Evolutionary conservation across 331 rosid species (phyloP).

Genomic region (Pyrus hybrid): DNA sequence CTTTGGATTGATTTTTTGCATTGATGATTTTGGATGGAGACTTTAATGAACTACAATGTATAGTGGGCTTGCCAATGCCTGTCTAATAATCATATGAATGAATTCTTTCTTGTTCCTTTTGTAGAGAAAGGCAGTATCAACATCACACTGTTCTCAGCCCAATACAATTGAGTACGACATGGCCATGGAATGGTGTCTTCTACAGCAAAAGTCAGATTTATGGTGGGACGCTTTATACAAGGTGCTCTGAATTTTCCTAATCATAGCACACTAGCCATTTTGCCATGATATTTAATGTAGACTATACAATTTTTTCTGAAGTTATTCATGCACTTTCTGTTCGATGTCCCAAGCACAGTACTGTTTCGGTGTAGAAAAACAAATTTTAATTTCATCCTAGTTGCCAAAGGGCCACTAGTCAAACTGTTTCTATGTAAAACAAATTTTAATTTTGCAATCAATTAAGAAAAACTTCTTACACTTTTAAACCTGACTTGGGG

Average conservation of each 20-base stretch:
- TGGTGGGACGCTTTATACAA: slow-evolving; percentile 21
- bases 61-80: background rate
- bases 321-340: background rate
- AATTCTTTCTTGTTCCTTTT: background rate
- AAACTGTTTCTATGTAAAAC: background rate
- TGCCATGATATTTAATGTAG: background rate
- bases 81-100: background rate
- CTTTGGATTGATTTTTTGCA: background rate
- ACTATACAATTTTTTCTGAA: background rate
- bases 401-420: background rate
- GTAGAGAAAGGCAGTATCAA: slow-evolving; percentile 58
- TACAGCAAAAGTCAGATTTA: slow-evolving; percentile 15
- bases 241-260: background rate
- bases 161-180: slow-evolving; percentile 44
- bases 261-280: background rate
- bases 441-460: background rate
- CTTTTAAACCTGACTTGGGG: background rate
- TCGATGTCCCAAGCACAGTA: background rate
- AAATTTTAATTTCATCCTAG: background rate
- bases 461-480: background rate
- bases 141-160: slow-evolving; percentile 61
- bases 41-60: background rate
- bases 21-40: background rate
- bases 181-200: slow-evolving; percentile 30
- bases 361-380: background rate